phyloP scores from a whole-genome alignment of 2,329 filamentous ascomycete genomes.

The Metarhizium anisopliae region DNA sequence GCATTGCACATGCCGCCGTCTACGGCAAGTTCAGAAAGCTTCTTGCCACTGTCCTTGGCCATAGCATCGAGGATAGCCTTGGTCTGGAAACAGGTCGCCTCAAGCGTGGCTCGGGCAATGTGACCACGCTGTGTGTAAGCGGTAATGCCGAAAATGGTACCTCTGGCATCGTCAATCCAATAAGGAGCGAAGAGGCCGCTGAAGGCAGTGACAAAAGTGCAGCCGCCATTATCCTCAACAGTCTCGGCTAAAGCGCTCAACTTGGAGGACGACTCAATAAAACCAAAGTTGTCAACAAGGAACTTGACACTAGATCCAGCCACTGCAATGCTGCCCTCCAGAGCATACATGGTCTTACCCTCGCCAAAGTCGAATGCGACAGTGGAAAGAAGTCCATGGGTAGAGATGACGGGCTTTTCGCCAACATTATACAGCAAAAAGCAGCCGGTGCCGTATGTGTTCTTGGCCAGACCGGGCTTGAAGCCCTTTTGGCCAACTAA shows the following conservation, averaged over 20 bases:
- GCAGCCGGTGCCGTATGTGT: conserved; percentile 79
- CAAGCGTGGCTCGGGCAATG: conserved; percentile 69
- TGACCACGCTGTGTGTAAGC: conserved; percentile 69
- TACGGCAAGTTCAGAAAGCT: conserved; percentile 64
- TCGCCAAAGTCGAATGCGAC: conserved; percentile 69
- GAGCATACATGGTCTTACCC: conserved; percentile 59
- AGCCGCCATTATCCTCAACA: conserved; percentile 61
- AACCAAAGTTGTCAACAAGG: conserved; percentile 46
- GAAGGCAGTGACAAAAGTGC: conserved; percentile 72
- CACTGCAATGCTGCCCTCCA: conserved; percentile 71
- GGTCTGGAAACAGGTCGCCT: conserved; percentile 76
- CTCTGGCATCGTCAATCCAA: conserved; percentile 76
- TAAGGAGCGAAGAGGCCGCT: conserved; percentile 75
- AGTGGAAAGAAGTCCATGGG: conserved; percentile 66
- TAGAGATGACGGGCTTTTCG: conserved; percentile 68
- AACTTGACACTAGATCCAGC: conserved; percentile 71
- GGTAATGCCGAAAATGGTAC: conserved; percentile 71
- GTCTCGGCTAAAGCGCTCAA: conserved; percentile 37
- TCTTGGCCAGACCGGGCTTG: conserved; percentile 67
- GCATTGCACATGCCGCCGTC: conserved; percentile 79
- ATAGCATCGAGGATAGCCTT: conserved; percentile 75
- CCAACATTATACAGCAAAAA: conserved; percentile 81
- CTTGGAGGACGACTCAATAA: conserved; percentile 39
- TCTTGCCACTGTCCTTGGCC: conserved; percentile 70
- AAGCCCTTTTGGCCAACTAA: conserved; percentile 75